Conservation (phyloP, 345 rosid species). For the Rhodomyrtus tomentosa region DNA sequence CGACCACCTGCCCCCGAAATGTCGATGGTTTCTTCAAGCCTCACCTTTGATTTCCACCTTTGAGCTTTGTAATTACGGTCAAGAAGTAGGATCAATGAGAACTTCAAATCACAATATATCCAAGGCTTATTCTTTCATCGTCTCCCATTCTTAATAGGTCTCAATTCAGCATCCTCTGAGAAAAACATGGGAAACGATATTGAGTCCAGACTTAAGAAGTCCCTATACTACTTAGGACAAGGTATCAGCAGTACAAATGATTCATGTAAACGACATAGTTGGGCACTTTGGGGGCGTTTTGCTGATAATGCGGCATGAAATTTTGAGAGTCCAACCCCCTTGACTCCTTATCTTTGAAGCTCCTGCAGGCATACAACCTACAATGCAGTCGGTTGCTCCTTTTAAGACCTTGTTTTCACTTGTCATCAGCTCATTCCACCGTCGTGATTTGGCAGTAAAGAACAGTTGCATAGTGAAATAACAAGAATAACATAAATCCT, state of each 20-base stretch:
- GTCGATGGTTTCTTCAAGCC: neutral
- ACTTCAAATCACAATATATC: neutral
- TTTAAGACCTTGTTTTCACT: neutral
- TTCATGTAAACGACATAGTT: neutral
- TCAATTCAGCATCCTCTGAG: neutral
- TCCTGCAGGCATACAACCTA: neutral
- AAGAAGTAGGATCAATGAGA: neutral
- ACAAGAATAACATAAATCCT: neutral
- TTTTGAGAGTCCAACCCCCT: neutral
- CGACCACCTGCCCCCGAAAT: neutral
- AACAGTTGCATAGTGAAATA: neutral
- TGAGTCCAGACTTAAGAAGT: neutral
- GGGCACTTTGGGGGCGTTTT: neutral
- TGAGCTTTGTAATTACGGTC: neutral
- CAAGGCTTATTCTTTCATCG: neutral
- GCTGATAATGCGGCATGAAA: neutral
- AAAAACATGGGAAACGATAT: neutral
- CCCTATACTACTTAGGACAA: neutral
- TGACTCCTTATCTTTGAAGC: neutral
- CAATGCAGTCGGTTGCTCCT: neutral
- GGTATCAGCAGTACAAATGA: neutral
- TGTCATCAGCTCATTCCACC: neutral
- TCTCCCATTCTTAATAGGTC: neutral
- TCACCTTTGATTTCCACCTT: neutral
- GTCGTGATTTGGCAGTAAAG: neutral